A percentile compares a stretch with the other conserved stretches of the same genome.
phyloP scores from a whole-genome alignment of 2,329 filamentous ascomycete genomes.

The Aspergillus neotritici region DNA sequence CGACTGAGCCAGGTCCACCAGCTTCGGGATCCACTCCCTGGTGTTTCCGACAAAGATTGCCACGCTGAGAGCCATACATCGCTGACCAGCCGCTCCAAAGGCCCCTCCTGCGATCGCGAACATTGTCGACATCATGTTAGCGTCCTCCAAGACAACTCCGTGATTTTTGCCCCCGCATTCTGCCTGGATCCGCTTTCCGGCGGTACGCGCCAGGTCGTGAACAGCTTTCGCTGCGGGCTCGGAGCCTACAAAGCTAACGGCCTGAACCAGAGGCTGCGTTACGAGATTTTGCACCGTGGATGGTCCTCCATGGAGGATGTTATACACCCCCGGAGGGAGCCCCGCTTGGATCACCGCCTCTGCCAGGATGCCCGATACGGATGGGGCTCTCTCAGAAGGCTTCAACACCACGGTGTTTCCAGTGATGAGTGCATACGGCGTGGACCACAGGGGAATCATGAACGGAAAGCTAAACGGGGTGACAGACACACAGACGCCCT shows the following conservation, averaged over 20 bases:
- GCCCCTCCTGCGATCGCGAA: constrained; percentile 62
- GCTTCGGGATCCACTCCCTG: constrained; percentile 57
- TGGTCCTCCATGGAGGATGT: constrained; percentile 58
- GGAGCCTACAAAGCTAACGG: constrained; percentile 60
- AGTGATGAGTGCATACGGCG: constrained; percentile 56
- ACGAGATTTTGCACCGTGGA: constrained; percentile 61
- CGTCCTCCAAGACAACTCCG: constrained; percentile 58
- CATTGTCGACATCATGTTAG: constrained; percentile 60
- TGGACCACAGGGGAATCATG: constrained; percentile 61
- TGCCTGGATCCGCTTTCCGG: constrained; percentile 61
- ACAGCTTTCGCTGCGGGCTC: constrained; percentile 64
- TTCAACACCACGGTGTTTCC: constrained; percentile 59
- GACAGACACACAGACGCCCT: constrained; percentile 55
- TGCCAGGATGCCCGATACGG: constrained; percentile 56
- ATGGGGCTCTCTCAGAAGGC: constrained; percentile 58
- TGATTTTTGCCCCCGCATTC: constrained; percentile 65
- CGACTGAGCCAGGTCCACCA: constrained; percentile 55
- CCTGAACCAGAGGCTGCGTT: constrained; percentile 60
- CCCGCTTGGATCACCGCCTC: constrained; percentile 56
- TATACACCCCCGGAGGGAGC: constrained; percentile 58
- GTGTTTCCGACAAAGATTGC: constrained; percentile 59
- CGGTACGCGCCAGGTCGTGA: constrained; percentile 54
- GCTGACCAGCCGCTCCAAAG: constrained; percentile 61
- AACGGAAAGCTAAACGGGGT: constrained; percentile 51
- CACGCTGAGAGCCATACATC: constrained; percentile 62